Percentiles rank a stretch among this genome's conserved stretches.
Evolutionary conservation across 495 filamentous ascomycete species (phyloP).

Genomic region (Aspergillus campestris): DNA sequence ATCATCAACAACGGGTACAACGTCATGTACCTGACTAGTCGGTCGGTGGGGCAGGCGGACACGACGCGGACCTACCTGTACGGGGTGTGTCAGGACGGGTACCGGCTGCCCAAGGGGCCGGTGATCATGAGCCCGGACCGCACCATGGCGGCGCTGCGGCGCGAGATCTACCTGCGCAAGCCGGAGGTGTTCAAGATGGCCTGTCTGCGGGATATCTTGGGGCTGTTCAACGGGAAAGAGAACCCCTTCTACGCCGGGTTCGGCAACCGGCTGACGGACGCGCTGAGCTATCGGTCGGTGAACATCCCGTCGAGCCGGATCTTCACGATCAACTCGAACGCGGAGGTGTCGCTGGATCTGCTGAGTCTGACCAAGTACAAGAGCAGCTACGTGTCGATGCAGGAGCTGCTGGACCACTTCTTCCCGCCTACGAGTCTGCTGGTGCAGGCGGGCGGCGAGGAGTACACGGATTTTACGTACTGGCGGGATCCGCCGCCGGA

Average conservation of each 20-base stretch:
- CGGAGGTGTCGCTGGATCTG: slow-evolving; percentile 89
- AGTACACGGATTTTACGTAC: slow-evolving; percentile 83
- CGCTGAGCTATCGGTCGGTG: slow-evolving; percentile 89
- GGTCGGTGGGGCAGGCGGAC: slow-evolving; percentile 89
- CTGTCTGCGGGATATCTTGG: slow-evolving; percentile 85
- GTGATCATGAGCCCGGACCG: slow-evolving; percentile 93
- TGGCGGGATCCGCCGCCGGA: slow-evolving; percentile 72
- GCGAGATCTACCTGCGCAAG: slow-evolving; percentile 92
- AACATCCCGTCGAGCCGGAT: slow-evolving; percentile 90
- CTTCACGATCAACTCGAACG: slow-evolving; percentile 98
- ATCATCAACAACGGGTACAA: slow-evolving; percentile 97
- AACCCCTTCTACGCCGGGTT: slow-evolving; percentile 96
- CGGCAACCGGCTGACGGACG: slow-evolving; percentile 93
- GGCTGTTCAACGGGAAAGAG: slow-evolving; percentile 69
- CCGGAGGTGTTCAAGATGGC: slow-evolving; percentile 99
- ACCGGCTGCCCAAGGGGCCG: slow-evolving; percentile 77
- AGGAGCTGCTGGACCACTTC: slow-evolving; percentile 92
- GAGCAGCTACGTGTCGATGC: slow-evolving; percentile 94
- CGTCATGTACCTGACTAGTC: slow-evolving; percentile 94
- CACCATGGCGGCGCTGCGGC: slow-evolving; percentile 87
- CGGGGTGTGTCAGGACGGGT: slow-evolving; percentile 81
- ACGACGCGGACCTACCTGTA: slow-evolving; percentile 84
- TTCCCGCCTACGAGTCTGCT: slow-evolving; percentile 77
- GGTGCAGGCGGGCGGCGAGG: slow-evolving; percentile 70
- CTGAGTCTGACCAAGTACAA: slow-evolving; percentile 89